phyloP scores from a whole-genome alignment of 2,329 filamentous ascomycete genomes.

The Curvularia hawaiiensis region DNA sequence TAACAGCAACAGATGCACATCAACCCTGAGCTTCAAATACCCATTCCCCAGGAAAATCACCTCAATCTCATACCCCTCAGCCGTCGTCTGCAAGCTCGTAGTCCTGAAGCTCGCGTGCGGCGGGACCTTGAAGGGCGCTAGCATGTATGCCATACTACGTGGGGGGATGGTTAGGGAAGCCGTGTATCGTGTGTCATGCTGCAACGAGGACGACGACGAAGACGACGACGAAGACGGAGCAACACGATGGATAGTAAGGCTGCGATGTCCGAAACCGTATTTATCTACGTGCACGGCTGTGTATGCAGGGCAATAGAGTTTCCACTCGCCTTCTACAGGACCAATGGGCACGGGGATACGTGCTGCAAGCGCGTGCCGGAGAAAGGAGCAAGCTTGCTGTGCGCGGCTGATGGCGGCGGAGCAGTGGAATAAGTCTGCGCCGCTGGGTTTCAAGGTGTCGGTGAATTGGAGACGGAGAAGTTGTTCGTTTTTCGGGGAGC shows the following conservation, averaged over 20 bases:
- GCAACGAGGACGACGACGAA: no score
- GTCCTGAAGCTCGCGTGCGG: constrained; percentile 38
- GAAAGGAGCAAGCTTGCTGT: constrained; percentile 4
- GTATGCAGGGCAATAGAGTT: constrained; percentile 38
- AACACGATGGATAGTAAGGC: constrained; percentile 27
- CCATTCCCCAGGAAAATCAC: constrained; percentile 39
- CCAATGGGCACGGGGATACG: constrained; percentile 36
- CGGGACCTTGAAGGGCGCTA: constrained; percentile 26
- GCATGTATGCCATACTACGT: constrained; percentile 30
- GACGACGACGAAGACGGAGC: constrained; percentile 1
- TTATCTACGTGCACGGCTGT: constrained; percentile 30
- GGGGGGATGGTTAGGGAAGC: constrained; percentile 37
- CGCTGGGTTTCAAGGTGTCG: constrained; percentile 7
- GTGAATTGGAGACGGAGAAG: constrained; percentile 23
- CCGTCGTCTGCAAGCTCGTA: constrained; percentile 24
- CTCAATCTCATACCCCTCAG: constrained; percentile 34
- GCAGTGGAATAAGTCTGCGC: constrained; percentile 3
- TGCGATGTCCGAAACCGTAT: constrained; percentile 37
- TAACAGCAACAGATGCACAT: constrained; percentile 34
- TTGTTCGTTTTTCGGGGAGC: constrained; percentile 33
- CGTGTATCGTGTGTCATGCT: constrained; percentile 20
- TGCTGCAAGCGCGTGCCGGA: constrained; percentile 24
- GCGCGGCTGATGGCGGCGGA: constrained; percentile 7
- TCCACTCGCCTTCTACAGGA: constrained; percentile 29
- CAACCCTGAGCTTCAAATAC: constrained; percentile 32